A percentile compares a stretch with the other conserved stretches of the same genome.
These are phyloP conservation scores for Solanum microdontum DNA, from an alignment of 257 asterid genomes.

Conservation along the genomic window DNA sequence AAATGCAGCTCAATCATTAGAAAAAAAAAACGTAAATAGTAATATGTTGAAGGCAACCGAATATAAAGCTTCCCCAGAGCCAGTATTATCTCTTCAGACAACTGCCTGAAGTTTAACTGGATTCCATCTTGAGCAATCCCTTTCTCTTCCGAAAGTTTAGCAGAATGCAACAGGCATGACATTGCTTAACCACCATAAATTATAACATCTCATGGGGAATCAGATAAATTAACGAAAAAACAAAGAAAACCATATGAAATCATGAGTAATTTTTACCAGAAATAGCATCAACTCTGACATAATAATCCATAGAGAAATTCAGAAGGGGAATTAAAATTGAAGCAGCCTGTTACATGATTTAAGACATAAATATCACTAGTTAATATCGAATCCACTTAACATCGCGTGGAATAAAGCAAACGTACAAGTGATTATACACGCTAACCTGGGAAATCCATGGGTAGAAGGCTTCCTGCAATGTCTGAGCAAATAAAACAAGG, in stretches of 20 bases:
- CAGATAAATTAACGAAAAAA: neutral
- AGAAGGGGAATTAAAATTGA: constrained; percentile 80
- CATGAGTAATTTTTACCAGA: constrained; percentile 37
- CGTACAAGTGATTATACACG: neutral
- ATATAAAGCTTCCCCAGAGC: constrained; percentile 69
- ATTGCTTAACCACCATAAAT: constrained; percentile 52
- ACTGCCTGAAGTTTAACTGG: constrained; percentile 52
- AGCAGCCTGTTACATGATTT: constrained; percentile 52
- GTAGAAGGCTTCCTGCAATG: constrained; percentile 4
- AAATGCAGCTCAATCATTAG: neutral
- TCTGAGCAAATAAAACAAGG: constrained; percentile 85
- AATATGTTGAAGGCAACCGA: constrained; percentile 27
- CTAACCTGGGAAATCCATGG: neutral
- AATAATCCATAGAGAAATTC: constrained; percentile 79
- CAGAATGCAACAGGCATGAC: constrained; percentile 77
- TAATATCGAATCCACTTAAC: neutral
- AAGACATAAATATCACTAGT: neutral
- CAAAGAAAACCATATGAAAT: neutral
- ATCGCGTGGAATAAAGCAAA: neutral
- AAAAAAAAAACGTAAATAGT: no score
- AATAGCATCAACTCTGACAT: constrained; percentile 73
- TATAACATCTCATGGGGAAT: neutral
- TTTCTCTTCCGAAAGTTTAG: constrained; percentile 74
- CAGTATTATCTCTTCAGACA: constrained; percentile 52
- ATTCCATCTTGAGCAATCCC: constrained; percentile 76